These are phyloP conservation scores for Polysphondylium violaceum DNA, from an alignment of 78 protist genomes.

Conservation along the genomic window DNA sequence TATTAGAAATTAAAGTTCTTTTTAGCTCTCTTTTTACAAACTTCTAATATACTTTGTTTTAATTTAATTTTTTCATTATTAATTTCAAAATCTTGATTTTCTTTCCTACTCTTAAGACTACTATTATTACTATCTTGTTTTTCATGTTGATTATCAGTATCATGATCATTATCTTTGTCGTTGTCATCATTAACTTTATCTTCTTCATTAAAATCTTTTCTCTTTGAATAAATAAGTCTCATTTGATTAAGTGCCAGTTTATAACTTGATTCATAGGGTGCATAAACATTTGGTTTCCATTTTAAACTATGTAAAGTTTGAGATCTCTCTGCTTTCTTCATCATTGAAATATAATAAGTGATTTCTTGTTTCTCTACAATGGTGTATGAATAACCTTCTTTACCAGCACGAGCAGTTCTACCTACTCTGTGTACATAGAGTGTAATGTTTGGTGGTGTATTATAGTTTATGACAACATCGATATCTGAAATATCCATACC, in stretches of 20 bases:
- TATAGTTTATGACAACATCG: constrained; percentile 97
- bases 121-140: background rate
- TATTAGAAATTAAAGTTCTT: constrained; percentile 36
- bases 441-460: constrained; percentile 93
- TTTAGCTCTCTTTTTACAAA: constrained; percentile 35
- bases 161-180: background rate
- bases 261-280: background rate
- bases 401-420: constrained; percentile 99
- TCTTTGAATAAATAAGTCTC: constrained; percentile 43
- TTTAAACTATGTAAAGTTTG: constrained; percentile 2
- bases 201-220: constrained; percentile 6
- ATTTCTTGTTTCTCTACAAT: constrained; percentile 43
- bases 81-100: too few relatives aligned
- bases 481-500: constrained; percentile 98
- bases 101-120: background rate
- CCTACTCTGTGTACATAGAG: constrained; percentile 99
- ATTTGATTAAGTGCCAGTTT: constrained; percentile 37
- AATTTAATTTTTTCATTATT: too few relatives aligned
- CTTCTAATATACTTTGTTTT: constrained; percentile 19
- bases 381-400: constrained; percentile 73
- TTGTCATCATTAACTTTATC: background rate
- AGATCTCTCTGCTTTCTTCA: constrained; percentile 60
- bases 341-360: constrained; percentile 6
- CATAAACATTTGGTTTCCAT: constrained; percentile 11
- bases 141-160: background rate